phyloP scores from a whole-genome alignment of 1,139 yeast genomes.

The Yamadazyma conglobata region DNA sequence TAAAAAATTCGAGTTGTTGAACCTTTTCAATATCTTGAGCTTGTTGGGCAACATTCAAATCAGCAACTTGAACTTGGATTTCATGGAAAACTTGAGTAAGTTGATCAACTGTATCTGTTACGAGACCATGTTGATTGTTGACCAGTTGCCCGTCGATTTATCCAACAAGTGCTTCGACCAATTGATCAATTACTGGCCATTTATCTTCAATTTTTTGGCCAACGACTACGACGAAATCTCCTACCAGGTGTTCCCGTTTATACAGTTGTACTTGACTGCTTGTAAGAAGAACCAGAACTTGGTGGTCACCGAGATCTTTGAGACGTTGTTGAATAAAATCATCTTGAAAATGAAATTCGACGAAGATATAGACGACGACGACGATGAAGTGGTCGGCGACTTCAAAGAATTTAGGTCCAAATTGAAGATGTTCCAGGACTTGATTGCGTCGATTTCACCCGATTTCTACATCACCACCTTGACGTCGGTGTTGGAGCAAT shows the following conservation, averaged over 20 bases:
- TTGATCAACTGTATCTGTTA: slow-evolving; percentile 70
- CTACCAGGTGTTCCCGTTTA: slow-evolving; percentile 74
- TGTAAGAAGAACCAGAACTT: slow-evolving; percentile 54
- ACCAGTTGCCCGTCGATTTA: slow-evolving; percentile 33
- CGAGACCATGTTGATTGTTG: slow-evolving; percentile 68
- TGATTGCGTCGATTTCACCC: slow-evolving; percentile 73
- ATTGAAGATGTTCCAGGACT: slow-evolving; percentile 78
- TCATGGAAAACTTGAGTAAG: slow-evolving; percentile 73
- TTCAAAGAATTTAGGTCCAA: slow-evolving; percentile 74
- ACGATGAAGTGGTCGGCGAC: slow-evolving; percentile 67
- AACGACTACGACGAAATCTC: slow-evolving; percentile 90
- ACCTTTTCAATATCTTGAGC: slow-evolving; percentile 61
- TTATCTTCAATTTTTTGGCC: slow-evolving; percentile 63
- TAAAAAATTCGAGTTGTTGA: slow-evolving; percentile 77
- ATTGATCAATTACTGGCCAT: slow-evolving; percentile 58
- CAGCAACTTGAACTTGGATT: slow-evolving; percentile 42
- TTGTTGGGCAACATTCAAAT: slow-evolving; percentile 31
- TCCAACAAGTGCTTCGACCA: slow-evolving; percentile 36
- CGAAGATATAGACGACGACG: slow-evolving; percentile 64
- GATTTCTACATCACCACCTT: slow-evolving; percentile 69
- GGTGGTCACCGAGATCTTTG: slow-evolving; percentile 47
- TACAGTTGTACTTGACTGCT: slow-evolving; percentile 68
- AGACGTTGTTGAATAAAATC: slow-evolving; percentile 63
- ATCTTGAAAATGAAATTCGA: slow-evolving; percentile 80
- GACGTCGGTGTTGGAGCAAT: slow-evolving; percentile 61